Base-by-base conservation (phyloP, 768 basidiomycete genomes). In the Suillus placidus region DNA sequence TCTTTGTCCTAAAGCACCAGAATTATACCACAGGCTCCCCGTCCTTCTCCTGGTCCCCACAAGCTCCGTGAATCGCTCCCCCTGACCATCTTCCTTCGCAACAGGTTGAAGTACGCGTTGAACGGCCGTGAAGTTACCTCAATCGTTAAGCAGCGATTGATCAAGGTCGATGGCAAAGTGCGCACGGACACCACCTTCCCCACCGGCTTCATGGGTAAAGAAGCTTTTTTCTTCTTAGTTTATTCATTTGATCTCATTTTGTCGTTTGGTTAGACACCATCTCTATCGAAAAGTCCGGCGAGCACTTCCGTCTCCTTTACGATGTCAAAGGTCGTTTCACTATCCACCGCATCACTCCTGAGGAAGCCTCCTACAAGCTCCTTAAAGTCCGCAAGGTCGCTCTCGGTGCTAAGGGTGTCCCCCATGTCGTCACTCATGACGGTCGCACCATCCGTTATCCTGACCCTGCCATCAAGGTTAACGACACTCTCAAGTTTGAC, bases 321-420 rank as follows among this genome's bases (percentile, higher is more conserved):
- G 97, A 99, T 78, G 90, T 99, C 82, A 99, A 99, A 85, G 97
- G 97, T 72, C 97, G 97, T 71, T 99, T 99, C 86, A 93, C 95
- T 71, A 97, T 99, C 79, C 97, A 99, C 86, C 94, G 97, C 74
- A 99, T 99, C 87, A 95, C 95, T 63, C 87, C 92, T 49, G 97
- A 99, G 82, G 97, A 99, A 81, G 95, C 97, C 58, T 83, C 85
- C 73, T 98, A 95, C 89, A 98, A 98, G 82, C 94, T 99, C 76
- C 86, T 93, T 77, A 95, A 95, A 78, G 97, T 99, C 73, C 88
- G 88, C 79, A 91, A 88, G 72, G 92, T 97, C 49, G 94, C 95
- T 68, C 83, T 99, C 71, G 97, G 97, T 67, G 85, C 88, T 71
- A 92, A 93, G 78, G 95, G 95, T 72, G 95, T 99, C 58, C 97